Base-by-base conservation (phyloP, 352 stramenopile species). In the Phytophthora boehmeriae region DNA sequence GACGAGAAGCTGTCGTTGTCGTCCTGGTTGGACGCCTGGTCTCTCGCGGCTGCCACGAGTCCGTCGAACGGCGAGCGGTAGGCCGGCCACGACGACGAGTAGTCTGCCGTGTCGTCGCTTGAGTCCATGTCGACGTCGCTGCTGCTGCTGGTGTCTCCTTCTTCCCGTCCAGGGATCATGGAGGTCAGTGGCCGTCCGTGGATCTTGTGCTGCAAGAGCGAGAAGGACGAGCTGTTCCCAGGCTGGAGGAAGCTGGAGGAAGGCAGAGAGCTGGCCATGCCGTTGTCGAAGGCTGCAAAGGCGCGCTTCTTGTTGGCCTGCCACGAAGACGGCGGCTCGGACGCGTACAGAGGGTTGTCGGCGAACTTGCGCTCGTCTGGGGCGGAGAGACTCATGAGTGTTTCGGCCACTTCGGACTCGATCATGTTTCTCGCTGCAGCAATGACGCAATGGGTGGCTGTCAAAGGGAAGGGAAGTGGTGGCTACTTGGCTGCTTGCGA, bases 321-420 rank as follows among this genome's bases (percentile, higher is more conserved):
- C 82, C 82, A 89, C 5, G 51, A 59, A 10, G 62, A 71, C 8
- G 75, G 82, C 20, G 76, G 69, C 27, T 88, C 80, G 20, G 56
- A 49, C 14, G 69, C 72, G 44, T 92, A 87, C 20, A 92, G 75
- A 28, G 83, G 80, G 16, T 76, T 76, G 25, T 80, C 82, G 23
- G 54, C 57, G 51, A 81, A 83, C 51, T 86, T 75, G 71, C 78
- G 77, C 63, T 90, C 81, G 65, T 92, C 81, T 0, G 81, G 83
- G 36, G 83, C 83, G 41, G 83, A 92, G 14, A 92, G 73, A 54
- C 83, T 90, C 78, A 92, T 90, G 60, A 92, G 81, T 49, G 79
- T 90, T 67, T 90, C 78, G 39, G 83, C 83, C 32, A 85, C 78
- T 73, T 92, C 83, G 25, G 64, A 81, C 54, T 92, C 83, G 43